phyloP scores from a whole-genome alignment of 140 eudicot species.

The Anethum foeniculum region DNA sequence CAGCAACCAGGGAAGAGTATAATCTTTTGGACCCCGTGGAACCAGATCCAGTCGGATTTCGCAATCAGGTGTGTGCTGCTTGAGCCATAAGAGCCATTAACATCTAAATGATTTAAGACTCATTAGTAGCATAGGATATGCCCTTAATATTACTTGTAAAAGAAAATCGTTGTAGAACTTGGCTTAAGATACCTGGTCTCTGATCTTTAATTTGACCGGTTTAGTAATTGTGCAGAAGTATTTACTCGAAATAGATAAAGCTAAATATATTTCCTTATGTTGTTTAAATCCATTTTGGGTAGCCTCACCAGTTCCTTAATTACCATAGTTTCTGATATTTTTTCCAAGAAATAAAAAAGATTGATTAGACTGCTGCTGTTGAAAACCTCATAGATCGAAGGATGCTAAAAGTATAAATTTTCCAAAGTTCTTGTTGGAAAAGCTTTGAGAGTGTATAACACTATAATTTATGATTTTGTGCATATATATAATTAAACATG shows the following conservation, averaged over 20 bases:
- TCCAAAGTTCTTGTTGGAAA: neutral
- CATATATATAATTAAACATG: neutral
- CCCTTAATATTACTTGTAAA: neutral
- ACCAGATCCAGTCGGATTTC: constrained; percentile 66
- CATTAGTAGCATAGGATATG: neutral
- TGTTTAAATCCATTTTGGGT: neutral
- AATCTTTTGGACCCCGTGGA: constrained; percentile 46
- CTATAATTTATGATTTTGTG: neutral
- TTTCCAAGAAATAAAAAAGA: neutral
- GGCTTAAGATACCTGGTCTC: neutral
- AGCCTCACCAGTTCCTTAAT: neutral
- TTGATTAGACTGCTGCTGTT: neutral
- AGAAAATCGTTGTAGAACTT: neutral
- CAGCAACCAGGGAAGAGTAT: constrained; percentile 49
- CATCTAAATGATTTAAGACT: neutral
- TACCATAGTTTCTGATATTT: neutral
- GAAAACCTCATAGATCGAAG: neutral
- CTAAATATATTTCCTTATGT: neutral
- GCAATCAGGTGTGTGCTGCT: constrained; percentile 48
- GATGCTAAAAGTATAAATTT: neutral
- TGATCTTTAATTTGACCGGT: neutral
- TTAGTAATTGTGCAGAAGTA: neutral
- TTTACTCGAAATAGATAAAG: neutral
- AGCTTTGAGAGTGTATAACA: neutral
- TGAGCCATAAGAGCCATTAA: neutral